Evolutionary conservation across 2,329 filamentous ascomycete genomes (phyloP).

Genomic region (Alternaria panax): DNA sequence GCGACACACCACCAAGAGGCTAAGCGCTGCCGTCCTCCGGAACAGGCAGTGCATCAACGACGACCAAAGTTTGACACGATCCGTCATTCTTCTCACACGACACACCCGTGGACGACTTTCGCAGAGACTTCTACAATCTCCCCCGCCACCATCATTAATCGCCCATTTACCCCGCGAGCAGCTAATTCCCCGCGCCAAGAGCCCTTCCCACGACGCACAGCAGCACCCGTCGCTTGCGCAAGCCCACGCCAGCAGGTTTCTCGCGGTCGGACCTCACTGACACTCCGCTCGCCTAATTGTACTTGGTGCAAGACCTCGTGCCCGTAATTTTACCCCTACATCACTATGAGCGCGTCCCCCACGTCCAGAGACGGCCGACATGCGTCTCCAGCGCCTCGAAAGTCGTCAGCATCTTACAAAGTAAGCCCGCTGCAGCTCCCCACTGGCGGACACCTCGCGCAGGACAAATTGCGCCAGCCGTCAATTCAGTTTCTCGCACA

Average conservation of each 20-base stretch:
- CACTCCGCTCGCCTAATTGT: slow-evolving; percentile 28
- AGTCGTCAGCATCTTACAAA: slow-evolving; percentile 24
- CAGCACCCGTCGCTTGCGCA: slow-evolving; percentile 35
- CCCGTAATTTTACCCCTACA: slow-evolving; percentile 22
- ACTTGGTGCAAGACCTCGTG: slow-evolving; percentile 29
- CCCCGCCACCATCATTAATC: slow-evolving; percentile 6
- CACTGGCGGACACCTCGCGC: slow-evolving; percentile 24
- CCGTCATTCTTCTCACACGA: slow-evolving; percentile 3
- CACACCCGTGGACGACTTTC: too few relatives aligned
- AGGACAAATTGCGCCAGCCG: slow-evolving; percentile 44
- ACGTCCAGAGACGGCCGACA: slow-evolving; percentile 37
- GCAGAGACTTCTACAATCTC: background rate
- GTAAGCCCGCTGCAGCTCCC: slow-evolving; percentile 39
- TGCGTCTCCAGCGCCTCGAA: slow-evolving; percentile 35
- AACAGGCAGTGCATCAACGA: slow-evolving; percentile 18
- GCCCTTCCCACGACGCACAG: slow-evolving; percentile 29
- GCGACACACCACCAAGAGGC: slow-evolving; percentile 31
- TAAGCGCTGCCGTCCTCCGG: slow-evolving; percentile 32
- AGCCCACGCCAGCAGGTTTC: slow-evolving; percentile 35
- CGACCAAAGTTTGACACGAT: background rate
- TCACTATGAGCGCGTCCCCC: slow-evolving; percentile 47
- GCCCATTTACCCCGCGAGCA: slow-evolving; percentile 19
- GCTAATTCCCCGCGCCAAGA: slow-evolving; percentile 42
- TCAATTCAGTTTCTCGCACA: slow-evolving; percentile 51
- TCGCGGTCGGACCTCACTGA: slow-evolving; percentile 22